Conservation (phyloP, 768 basidiomycete genomes). For the Suillus americanus region DNA sequence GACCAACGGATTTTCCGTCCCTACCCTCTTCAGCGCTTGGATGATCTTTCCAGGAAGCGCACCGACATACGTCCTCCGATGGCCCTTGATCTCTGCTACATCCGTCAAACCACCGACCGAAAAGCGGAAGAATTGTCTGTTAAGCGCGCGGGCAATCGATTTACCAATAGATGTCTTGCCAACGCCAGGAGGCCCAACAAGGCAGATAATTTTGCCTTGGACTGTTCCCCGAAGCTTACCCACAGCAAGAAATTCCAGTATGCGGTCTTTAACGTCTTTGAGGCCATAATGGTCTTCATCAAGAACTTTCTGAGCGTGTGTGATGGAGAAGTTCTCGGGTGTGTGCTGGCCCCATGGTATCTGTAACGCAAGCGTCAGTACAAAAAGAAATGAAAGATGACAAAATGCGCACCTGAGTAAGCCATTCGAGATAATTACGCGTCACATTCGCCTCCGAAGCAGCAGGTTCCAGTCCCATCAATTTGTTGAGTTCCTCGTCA, state of each 20-base stretch:
- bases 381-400: not conserved
- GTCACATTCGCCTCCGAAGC: constrained; percentile 94
- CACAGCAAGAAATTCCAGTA: constrained; percentile 94
- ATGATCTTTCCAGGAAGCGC: constrained; percentile 95
- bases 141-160: constrained; percentile 88
- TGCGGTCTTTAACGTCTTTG: constrained; percentile 88
- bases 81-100: constrained; percentile 99
- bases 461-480: constrained; percentile 85
- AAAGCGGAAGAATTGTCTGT: constrained; percentile 93
- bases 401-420: constrained; percentile 60
- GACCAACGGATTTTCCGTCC: constrained; percentile 92
- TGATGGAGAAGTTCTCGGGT: constrained; percentile 86
- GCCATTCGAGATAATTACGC: constrained; percentile 92
- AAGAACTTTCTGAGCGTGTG: constrained; percentile 79
- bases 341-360: constrained; percentile 98
- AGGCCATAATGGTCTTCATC: constrained; percentile 95
- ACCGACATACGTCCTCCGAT: constrained; percentile 94
- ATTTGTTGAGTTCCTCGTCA: constrained; percentile 92
- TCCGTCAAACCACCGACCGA: constrained; percentile 96
- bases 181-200: constrained; percentile 96
- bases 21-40: constrained; percentile 89
- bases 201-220: constrained; percentile 95
- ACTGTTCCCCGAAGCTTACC: constrained; percentile 94
- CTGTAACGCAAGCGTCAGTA: constrained; percentile 32
- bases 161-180: constrained; percentile 97